Conservation (phyloP, 2,329 filamentous ascomycete genomes). For the Didymella keratinophila region DNA sequence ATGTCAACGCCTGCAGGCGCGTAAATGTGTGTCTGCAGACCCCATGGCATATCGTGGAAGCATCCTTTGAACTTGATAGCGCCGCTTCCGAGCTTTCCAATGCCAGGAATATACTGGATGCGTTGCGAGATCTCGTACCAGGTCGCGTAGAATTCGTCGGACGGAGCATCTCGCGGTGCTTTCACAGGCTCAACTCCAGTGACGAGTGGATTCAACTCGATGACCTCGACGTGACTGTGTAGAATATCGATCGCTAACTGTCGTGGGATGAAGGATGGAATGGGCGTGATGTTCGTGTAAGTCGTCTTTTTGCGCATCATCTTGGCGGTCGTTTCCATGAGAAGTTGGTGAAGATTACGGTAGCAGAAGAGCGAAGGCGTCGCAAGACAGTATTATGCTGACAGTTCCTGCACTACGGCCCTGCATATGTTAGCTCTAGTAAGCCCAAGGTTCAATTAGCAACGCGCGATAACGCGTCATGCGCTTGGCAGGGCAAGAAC, state of each 20-base stretch:
- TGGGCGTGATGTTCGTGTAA: constrained; percentile 74
- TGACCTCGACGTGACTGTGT: constrained; percentile 74
- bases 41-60: constrained; percentile 77
- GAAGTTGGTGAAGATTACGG: neutral
- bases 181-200: constrained; percentile 69
- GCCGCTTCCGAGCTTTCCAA: constrained; percentile 70
- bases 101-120: constrained; percentile 72
- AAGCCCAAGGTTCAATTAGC: constrained; percentile 14
- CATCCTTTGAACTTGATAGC: constrained; percentile 74
- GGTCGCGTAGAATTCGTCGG: constrained; percentile 75
- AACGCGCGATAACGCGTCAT: constrained; percentile 15
- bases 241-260: constrained; percentile 77
- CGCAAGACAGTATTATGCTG: constrained; percentile 11
- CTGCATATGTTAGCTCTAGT: constrained; percentile 11
- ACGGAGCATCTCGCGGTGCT: constrained; percentile 70
- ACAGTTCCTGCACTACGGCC: constrained; percentile 17
- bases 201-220: constrained; percentile 74
- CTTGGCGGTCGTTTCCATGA: constrained; percentile 27
- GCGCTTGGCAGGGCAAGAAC: constrained; percentile 13
- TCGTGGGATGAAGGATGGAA: constrained; percentile 73
- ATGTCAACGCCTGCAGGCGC: constrained; percentile 72
- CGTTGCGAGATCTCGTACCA: constrained; percentile 78
- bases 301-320: constrained; percentile 65
- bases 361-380: constrained; percentile 8
- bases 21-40: constrained; percentile 75